Base-by-base conservation (phyloP, 805 yeast genomes). In the Nakazawaea peltata region DNA sequence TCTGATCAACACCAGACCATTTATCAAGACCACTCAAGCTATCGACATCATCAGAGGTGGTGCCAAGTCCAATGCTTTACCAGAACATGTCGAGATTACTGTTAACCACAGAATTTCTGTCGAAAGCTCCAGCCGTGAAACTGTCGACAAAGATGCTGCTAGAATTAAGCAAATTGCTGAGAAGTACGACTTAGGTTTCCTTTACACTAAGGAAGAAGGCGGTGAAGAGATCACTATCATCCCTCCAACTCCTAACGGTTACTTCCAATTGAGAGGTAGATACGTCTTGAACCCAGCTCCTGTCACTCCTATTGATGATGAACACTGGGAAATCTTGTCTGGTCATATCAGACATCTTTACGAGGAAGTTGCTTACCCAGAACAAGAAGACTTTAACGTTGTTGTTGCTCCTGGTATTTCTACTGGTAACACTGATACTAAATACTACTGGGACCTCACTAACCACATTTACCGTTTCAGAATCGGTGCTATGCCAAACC, bases 31-130 rank as follows among this genome's bases (percentile, higher is more conserved):
- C 0, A 67, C 84, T 7, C 82, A 76, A 51, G 79, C 87, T 0
- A 61, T 69, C 25, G 85, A 78, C 47, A 65, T 77, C 21, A 62
- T 82, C 37, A 53, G 57, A n/a, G 90, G 90, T 22, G 92, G 92
- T 18, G 67, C 74, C 34, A 82, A 82, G 54, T 62, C 77, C 23
- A 82, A 82, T 47, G 86, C 88, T 1, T 56, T 81, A 30, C 90
- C 92, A 2, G 90, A 81, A 49, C 55, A 62, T 26, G 69, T 71
- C 3, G 56, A 56, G 21, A 56, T 74, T 34, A 53, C 63, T 17
- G 60, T 77, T 28, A 81, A 82, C 53, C 77, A 78, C 48, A 65
- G 90, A 46, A 61, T 82, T 37, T 68, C 74, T 14, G 57, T 76
- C 23, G 84, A 73, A 40, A 67, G 77, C 12, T 56, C 67, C 14